Percentiles rank a stretch among this genome's conserved stretches.
These are phyloP conservation scores for Saitozyma podzolica DNA, from an alignment of 768 basidiomycete genomes.

Conservation along the genomic window DNA sequence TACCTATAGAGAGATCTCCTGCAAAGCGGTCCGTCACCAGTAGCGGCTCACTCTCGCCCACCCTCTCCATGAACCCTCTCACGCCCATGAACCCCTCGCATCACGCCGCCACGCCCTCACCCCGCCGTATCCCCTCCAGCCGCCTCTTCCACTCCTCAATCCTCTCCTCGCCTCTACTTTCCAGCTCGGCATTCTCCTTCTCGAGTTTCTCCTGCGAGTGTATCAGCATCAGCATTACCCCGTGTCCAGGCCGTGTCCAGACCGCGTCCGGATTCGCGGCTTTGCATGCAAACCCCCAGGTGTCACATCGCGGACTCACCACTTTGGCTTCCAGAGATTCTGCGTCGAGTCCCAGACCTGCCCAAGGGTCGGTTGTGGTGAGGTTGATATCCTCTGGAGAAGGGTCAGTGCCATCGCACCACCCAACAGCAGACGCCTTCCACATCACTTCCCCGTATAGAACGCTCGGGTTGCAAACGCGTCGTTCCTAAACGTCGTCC, in stretches of 20 bases:
- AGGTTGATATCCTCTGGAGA: conserved; percentile 34
- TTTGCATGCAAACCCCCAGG: no score
- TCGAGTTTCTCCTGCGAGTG: conserved; percentile 24
- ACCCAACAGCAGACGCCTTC: no score
- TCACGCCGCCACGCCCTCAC: no score
- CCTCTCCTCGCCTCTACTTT: conserved; percentile 5
- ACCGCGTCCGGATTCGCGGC: no score
- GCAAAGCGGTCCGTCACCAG: no score
- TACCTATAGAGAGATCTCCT: no score
- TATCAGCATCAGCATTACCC: neutral
- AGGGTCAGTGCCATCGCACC: neutral
- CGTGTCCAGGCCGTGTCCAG: neutral
- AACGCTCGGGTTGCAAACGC: no score
- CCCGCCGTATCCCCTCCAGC: neutral
- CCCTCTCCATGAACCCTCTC: no score
- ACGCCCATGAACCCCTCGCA: no score
- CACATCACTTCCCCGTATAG: no score
- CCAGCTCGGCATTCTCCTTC: conserved; percentile 31
- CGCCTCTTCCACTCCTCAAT: conserved; percentile 11
- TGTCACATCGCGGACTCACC: conserved; percentile 18
- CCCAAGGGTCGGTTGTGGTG: conserved; percentile 34
- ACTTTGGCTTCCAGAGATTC: conserved; percentile 44
- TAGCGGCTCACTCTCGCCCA: no score
- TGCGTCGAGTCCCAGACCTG: conserved; percentile 33
- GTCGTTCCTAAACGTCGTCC: no score